These are phyloP conservation scores for Colletotrichum sp. DNA, from an alignment of 2,329 filamentous ascomycete species.

Conservation along the genomic window DNA sequence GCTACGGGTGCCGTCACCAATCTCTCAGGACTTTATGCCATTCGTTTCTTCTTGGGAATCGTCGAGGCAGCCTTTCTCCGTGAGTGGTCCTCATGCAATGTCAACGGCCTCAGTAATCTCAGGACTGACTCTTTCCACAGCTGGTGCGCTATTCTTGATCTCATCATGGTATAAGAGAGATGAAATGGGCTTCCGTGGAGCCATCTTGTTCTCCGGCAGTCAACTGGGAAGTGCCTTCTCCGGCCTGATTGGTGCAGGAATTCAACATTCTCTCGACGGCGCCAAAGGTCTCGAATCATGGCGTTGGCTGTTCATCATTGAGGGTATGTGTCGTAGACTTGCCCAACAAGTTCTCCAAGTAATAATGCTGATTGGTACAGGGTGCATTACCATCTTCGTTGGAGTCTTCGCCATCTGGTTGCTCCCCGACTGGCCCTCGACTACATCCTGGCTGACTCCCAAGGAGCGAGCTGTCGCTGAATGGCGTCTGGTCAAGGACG, in stretches of 20 bases:
- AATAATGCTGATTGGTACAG: background rate
- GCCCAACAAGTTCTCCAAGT: background rate
- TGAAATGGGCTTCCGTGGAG: constrained; percentile 50
- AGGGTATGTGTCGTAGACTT: constrained; percentile 30
- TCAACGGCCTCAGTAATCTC: background rate
- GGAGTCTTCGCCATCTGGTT: constrained; percentile 36
- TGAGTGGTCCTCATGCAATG: background rate
- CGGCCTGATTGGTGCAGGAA: constrained; percentile 31
- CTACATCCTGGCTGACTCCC: constrained; percentile 52
- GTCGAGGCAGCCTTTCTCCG: constrained; percentile 26
- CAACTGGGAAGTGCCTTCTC: constrained; percentile 35
- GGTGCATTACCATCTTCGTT: constrained; percentile 39
- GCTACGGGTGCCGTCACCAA: constrained; percentile 34
- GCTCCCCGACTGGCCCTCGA: constrained; percentile 58
- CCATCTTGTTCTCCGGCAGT: constrained; percentile 35
- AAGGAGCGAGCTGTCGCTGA: constrained; percentile 58
- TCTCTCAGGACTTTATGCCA: constrained; percentile 38
- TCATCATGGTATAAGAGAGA: constrained; percentile 48
- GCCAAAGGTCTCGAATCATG: constrained; percentile 49
- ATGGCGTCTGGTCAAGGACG: constrained; percentile 54
- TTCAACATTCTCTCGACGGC: constrained; percentile 46
- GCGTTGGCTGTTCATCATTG: constrained; percentile 56
- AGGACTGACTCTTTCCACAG: constrained; percentile 34
- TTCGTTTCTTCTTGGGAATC: constrained; percentile 42
- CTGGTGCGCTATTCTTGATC: constrained; percentile 52